Evolutionary conservation across 805 yeast genomes (phyloP), one percentile per base, ranked within the genome.

Genomic region (Cephaloascus albidus): DNA sequence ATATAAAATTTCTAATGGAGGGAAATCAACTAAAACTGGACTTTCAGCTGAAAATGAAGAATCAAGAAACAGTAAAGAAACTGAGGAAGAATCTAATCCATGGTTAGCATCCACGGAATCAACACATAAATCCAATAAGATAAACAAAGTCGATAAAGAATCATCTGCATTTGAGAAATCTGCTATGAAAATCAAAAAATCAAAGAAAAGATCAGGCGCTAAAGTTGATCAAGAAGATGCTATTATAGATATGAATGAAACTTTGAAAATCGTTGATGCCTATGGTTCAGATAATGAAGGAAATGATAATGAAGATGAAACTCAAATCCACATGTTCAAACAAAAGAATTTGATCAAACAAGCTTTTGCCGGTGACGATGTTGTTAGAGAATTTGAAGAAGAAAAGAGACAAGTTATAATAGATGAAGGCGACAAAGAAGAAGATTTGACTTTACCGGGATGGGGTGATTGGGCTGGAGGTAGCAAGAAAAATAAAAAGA

Each of bases 381-480:
- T 90, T 32, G 84, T 86, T 14, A 64, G 68, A 4, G 88, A 88
- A 47, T 93, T 93, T 57, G 78, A 76, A 45, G 71, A 65, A 12
- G 97, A 89, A 50, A 93, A 90, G 63, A 65, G 68, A 41, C 70
- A 75, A 47, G 74, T 74, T 10, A 68, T 72, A 4, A 73, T 65
- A 35, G 88, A 83, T 36, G 97, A 90, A 58, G 97, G 78, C 42
- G 97, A 90, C 59, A 73, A 86, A 54, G 88, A 81, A 51, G 81
- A 83, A 42, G 96, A 89, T 55, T 63, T 83, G 36, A 82, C 95
- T 0, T 61, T 89, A 38, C 97, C 97, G 3, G 98, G 98, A 1
- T 93, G 97, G 97, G 97, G 97, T 36, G 85, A 83, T 35, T 93
- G 98, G 98, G 84, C 90, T 10, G 96, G 96, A 31, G 76, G 74